Conservation (phyloP, 108 stramenopile genomes). For the Mayamaea pseudoterrestris region DNA sequence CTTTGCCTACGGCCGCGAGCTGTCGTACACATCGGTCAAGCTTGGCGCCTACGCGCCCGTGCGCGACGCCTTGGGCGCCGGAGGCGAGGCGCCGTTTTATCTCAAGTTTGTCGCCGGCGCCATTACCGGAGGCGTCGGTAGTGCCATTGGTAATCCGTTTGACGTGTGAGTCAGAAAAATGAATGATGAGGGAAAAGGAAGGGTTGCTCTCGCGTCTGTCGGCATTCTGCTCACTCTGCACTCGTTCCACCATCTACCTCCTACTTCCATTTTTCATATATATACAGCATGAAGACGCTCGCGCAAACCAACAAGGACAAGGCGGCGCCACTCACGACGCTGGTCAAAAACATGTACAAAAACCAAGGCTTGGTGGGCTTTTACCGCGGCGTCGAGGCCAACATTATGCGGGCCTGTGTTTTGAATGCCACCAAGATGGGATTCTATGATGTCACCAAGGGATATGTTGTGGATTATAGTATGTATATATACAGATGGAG, state of each 20-base stretch:
- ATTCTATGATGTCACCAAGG: constrained; percentile 82
- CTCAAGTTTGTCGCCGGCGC: constrained; percentile 79
- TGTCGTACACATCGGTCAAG: constrained; percentile 88
- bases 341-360: constrained; percentile 49
- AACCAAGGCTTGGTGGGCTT: constrained; percentile 80
- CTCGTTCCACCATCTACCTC: background rate
- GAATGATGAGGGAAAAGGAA: too few species aligned
- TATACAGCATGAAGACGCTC: constrained; percentile 86
- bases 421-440: constrained; percentile 92
- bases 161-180: too few species aligned
- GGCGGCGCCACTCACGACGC: constrained; percentile 43
- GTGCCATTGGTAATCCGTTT: constrained; percentile 58
- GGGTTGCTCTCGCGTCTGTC: background rate
- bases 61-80: constrained; percentile 75
- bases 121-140: constrained; percentile 80
- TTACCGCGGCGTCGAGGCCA: constrained; percentile 89
- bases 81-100: constrained; percentile 58
- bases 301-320: constrained; percentile 75
- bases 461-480: constrained; percentile 50
- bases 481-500: too few species aligned
- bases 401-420: constrained; percentile 85
- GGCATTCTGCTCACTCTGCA: background rate
- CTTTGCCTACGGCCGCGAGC: constrained; percentile 82
- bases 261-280: constrained; percentile 76
- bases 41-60: constrained; percentile 86